Conservation (phyloP, 805 yeast species). For the Novakomyces olei region DNA sequence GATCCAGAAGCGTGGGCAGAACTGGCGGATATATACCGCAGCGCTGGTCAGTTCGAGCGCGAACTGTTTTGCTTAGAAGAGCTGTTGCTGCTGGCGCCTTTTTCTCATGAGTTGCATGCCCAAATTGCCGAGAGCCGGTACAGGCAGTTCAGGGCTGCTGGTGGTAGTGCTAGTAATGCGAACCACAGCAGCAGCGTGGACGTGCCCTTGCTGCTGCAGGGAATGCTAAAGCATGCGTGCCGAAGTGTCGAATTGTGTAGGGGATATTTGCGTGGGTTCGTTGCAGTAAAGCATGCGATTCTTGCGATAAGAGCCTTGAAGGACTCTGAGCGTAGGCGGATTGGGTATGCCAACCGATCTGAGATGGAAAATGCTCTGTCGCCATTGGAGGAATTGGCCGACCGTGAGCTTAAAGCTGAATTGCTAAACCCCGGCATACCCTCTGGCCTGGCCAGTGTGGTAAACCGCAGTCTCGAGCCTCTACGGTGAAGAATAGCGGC, state of each 20-base stretch:
- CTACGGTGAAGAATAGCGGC: too few relatives aligned
- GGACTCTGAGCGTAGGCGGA: neutral
- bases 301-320: neutral
- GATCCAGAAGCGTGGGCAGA: slow-evolving; percentile 4
- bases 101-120: too few relatives aligned
- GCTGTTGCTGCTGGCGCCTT: slow-evolving; percentile 1
- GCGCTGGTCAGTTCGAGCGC: neutral
- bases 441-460: too few relatives aligned
- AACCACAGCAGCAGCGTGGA: too few relatives aligned
- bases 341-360: neutral
- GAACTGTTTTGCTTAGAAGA: slow-evolving; percentile 2
- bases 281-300: neutral
- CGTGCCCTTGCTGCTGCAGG: neutral
- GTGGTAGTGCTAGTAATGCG: too few relatives aligned
- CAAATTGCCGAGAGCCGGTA: slow-evolving; percentile 2
- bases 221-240: slow-evolving; percentile 1
- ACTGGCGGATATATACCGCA: slow-evolving; percentile 1
- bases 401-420: too few relatives aligned
- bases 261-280: slow-evolving; percentile 1
- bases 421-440: too few relatives aligned
- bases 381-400: too few relatives aligned
- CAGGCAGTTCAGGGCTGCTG: neutral
- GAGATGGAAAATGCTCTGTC: too few relatives aligned
- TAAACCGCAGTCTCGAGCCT: too few relatives aligned
- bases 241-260: slow-evolving; percentile 1